phyloP scores from a whole-genome alignment of 495 filamentous ascomycete genomes.

The Tuber microsphaerosporum region DNA sequence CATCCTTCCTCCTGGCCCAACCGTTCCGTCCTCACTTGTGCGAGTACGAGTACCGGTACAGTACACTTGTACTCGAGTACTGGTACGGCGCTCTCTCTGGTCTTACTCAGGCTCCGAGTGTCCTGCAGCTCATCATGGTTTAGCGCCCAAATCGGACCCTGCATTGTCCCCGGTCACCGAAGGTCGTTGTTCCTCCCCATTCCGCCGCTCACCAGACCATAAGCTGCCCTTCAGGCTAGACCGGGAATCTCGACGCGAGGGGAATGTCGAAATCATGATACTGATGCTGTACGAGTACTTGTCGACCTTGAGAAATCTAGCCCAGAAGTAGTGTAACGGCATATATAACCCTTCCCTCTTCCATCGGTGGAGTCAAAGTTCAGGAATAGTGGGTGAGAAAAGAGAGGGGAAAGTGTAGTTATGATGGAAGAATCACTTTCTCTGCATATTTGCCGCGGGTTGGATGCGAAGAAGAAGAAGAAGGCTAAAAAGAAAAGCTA shows the following conservation, averaged over 20 bases:
- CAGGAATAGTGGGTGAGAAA: not conserved
- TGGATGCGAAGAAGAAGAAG: not conserved
- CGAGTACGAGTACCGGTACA: not conserved
- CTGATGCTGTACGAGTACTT: too few species aligned
- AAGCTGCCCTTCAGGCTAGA: not conserved
- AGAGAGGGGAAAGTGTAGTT: not conserved
- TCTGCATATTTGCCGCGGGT: not conserved
- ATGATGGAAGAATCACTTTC: not conserved
- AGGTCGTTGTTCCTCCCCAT: not conserved
- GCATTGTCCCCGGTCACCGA: not conserved
- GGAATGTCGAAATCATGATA: not conserved
- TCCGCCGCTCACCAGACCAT: not conserved
- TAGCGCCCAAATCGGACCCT: not conserved
- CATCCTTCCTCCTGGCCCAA: not conserved
- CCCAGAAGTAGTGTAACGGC: not conserved
- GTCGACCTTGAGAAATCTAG: not conserved
- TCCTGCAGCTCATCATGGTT: not conserved
- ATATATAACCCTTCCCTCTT: not conserved
- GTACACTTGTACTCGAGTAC: too few species aligned
- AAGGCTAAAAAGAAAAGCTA: not conserved
- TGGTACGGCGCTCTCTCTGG: not conserved
- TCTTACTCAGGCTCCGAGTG: constrained; percentile 2
- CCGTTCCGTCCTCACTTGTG: not conserved
- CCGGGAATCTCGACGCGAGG: not conserved
- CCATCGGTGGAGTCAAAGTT: not conserved